A percentile compares a stretch with the other conserved stretches of the same genome.
These are phyloP conservation scores for Zasmidium citrigriseum DNA, from an alignment of 2,329 filamentous ascomycete genomes.

Conservation along the genomic window DNA sequence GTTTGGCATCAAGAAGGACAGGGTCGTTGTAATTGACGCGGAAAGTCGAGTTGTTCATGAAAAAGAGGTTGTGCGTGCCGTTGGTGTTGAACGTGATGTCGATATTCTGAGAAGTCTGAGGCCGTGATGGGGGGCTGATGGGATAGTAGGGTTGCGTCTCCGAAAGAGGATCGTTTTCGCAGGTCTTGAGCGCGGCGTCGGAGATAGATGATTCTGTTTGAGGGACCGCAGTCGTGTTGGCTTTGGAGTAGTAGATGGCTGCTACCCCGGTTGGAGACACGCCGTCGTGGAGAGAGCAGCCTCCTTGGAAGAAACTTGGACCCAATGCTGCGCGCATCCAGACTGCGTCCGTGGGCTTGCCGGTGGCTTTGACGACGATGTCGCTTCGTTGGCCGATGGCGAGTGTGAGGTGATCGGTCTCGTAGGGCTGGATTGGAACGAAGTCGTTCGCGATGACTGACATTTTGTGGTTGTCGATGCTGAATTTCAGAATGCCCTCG, in stretches of 20 bases:
- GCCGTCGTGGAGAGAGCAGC: slow-evolving; percentile 27
- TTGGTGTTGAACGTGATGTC: slow-evolving; percentile 49
- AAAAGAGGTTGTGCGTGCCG: slow-evolving; percentile 54
- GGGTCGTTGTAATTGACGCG: slow-evolving; percentile 50
- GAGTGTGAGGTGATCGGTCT: slow-evolving; percentile 49
- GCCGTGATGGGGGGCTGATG: slow-evolving; percentile 52
- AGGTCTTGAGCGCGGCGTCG: slow-evolving; percentile 44
- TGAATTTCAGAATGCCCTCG: slow-evolving; percentile 46
- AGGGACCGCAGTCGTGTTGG: slow-evolving; percentile 47
- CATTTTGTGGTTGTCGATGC: slow-evolving; percentile 50
- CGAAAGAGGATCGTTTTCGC: slow-evolving; percentile 59
- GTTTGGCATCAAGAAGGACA: slow-evolving; percentile 36
- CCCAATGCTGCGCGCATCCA: slow-evolving; percentile 48
- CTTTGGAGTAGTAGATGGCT: slow-evolving; percentile 65
- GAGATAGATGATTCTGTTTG: slow-evolving; percentile 52
- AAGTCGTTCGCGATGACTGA: slow-evolving; percentile 47
- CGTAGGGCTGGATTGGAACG: slow-evolving; percentile 45
- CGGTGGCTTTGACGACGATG: slow-evolving; percentile 44
- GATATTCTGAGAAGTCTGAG: slow-evolving; percentile 41
- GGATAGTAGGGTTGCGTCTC: slow-evolving; percentile 56
- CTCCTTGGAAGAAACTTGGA: slow-evolving; percentile 59
- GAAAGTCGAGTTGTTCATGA: slow-evolving; percentile 54
- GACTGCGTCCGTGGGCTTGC: slow-evolving; percentile 30
- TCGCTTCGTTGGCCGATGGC: slow-evolving; percentile 58
- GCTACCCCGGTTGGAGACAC: slow-evolving; percentile 57